phyloP scores from a whole-genome alignment of 1,284 basidiomycete species.

The Athelia sp. region DNA sequence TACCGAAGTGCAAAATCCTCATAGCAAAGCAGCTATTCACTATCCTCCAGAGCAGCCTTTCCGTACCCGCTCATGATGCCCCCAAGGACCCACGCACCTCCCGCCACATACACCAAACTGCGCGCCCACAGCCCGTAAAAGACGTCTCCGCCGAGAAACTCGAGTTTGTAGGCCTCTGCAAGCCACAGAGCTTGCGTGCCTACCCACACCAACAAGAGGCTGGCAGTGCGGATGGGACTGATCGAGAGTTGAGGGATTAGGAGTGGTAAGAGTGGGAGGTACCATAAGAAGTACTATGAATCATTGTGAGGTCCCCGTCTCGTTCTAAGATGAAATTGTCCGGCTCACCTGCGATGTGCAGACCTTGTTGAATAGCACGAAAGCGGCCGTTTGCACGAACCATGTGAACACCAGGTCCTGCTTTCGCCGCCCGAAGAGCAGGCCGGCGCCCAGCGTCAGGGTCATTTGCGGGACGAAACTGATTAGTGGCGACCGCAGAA shows the following conservation, averaged over 20 bases:
- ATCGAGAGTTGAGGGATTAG: slow-evolving; percentile 66
- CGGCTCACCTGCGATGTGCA: slow-evolving; percentile 87
- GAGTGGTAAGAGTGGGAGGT: slow-evolving; percentile 85
- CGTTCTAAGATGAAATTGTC: not conserved
- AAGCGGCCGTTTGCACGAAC: slow-evolving; percentile 88
- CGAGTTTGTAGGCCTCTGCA: slow-evolving; percentile 80
- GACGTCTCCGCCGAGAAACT: slow-evolving; percentile 75
- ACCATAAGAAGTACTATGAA: slow-evolving; percentile 95
- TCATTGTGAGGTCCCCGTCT: slow-evolving; percentile 1
- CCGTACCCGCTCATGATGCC: slow-evolving; percentile 54
- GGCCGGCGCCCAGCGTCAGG: slow-evolving; percentile 61
- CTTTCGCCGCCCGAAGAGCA: slow-evolving; percentile 51
- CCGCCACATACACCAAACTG: slow-evolving; percentile 68
- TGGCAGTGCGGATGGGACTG: slow-evolving; percentile 34
- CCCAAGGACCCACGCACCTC: slow-evolving; percentile 74
- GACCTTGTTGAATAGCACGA: slow-evolving; percentile 97
- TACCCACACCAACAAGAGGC: slow-evolving; percentile 64
- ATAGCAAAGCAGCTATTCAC: not conserved
- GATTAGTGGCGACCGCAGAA: slow-evolving; percentile 58
- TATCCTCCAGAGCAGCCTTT: not conserved
- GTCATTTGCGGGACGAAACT: slow-evolving; percentile 75
- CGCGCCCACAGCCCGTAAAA: slow-evolving; percentile 75
- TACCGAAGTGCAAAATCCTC: slow-evolving; percentile 1
- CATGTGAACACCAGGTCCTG: slow-evolving; percentile 73
- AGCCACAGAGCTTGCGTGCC: slow-evolving; percentile 84